A percentile compares a stretch with the other conserved stretches of the same genome.
phyloP scores from a whole-genome alignment of 2,329 filamentous ascomycete species.

The Incumbomyces delicatus region DNA sequence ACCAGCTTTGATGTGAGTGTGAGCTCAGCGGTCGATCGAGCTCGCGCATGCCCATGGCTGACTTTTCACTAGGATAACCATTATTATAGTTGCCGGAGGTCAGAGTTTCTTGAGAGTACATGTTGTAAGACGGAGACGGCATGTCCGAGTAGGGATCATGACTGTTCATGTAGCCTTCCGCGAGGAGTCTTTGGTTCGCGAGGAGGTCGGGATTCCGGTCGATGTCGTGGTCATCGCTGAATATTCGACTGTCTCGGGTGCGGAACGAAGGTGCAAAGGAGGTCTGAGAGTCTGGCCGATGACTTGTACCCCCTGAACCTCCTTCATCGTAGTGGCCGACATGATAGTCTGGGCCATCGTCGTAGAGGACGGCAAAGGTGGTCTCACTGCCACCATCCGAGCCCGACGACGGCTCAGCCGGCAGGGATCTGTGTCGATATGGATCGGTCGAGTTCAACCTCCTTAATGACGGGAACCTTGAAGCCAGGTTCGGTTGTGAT shows the following conservation, averaged over 20 bases:
- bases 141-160: constrained; percentile 18
- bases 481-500: constrained; percentile 18
- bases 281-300: constrained; percentile 17
- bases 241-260: constrained; percentile 18
- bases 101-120: constrained; percentile 19
- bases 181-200: constrained; percentile 20
- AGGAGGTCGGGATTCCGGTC: constrained; percentile 19
- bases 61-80: constrained; percentile 18
- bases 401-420: constrained; percentile 17
- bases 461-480: constrained; percentile 21
- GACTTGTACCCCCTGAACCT: constrained; percentile 13
- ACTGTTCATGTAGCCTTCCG: constrained; percentile 20
- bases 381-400: constrained; percentile 21
- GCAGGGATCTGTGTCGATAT: constrained; percentile 20
- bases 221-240: constrained; percentile 19
- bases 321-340: constrained; percentile 20
- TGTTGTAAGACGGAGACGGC: constrained; percentile 15
- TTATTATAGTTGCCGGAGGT: constrained; percentile 16
- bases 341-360: constrained; percentile 21
- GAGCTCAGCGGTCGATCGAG: constrained; percentile 15
- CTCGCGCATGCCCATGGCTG: constrained; percentile 13
- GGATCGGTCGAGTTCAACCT: constrained; percentile 19
- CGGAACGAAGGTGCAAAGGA: constrained; percentile 22
- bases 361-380: constrained; percentile 22
- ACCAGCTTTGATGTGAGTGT: constrained; percentile 21